A percentile compares a stretch with the other conserved stretches of the same genome.
Evolutionary conservation across 2,329 filamentous ascomycete species (phyloP).

Genomic region (Emergomyces orientalis): DNA sequence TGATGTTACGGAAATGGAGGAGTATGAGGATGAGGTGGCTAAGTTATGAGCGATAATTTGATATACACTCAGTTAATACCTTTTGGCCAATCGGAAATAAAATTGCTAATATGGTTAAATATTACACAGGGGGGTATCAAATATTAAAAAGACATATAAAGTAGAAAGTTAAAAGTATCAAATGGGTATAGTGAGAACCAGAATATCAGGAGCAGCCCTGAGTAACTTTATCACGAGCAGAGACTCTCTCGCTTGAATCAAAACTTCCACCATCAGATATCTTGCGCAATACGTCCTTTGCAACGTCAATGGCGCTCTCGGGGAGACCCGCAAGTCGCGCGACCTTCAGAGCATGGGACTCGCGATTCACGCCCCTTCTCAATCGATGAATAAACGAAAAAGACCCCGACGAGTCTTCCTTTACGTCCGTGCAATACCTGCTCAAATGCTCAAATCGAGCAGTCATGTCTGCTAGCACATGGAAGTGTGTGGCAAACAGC

Average conservation of each 20-base stretch:
- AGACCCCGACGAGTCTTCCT: slow-evolving; percentile 57
- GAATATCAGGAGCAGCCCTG: background rate
- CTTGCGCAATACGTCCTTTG: slow-evolving; percentile 41
- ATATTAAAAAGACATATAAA: background rate
- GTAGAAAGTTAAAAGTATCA: background rate
- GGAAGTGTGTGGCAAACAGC: slow-evolving; percentile 94
- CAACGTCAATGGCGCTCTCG: slow-evolving; percentile 59
- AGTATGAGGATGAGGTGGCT: slow-evolving; percentile 4
- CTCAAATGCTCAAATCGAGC: slow-evolving; percentile 50
- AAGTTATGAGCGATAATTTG: background rate
- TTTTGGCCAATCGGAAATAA: background rate
- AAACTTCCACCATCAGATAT: background rate
- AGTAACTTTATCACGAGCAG: background rate
- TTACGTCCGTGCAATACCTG: slow-evolving; percentile 81
- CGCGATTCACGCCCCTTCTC: slow-evolving; percentile 68
- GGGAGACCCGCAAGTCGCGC: slow-evolving; percentile 77
- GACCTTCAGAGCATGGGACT: slow-evolving; percentile 92
- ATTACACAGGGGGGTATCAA: background rate
- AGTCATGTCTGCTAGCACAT: slow-evolving; percentile 70
- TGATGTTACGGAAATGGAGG: slow-evolving; percentile 3
- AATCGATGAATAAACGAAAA: slow-evolving; percentile 85
- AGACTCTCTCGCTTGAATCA: background rate
- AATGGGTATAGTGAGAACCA: background rate
- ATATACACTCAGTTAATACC: background rate
- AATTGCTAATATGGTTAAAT: background rate